Conservation (phyloP, 768 basidiomycete genomes). For the Podaxis sp. region DNA sequence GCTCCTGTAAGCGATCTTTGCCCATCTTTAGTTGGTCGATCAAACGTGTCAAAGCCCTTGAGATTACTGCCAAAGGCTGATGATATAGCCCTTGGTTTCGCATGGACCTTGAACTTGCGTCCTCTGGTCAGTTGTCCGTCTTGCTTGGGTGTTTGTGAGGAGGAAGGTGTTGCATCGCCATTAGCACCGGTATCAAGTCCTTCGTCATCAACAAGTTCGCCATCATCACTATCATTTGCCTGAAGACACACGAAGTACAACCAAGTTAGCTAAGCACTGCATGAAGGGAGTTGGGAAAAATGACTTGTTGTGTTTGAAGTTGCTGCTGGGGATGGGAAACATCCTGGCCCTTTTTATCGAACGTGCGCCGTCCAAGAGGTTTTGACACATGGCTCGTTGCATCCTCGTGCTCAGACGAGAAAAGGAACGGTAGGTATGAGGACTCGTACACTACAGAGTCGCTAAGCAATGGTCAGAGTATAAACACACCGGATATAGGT, state of each 20-base stretch:
- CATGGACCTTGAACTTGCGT: slow-evolving; percentile 24
- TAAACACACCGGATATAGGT: background rate
- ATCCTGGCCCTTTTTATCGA: slow-evolving; percentile 47
- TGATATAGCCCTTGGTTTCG: slow-evolving; percentile 29
- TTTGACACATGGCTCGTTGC: background rate
- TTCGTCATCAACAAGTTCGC: background rate
- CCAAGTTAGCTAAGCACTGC: background rate
- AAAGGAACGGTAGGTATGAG: slow-evolving; percentile 21
- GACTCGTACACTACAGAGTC: slow-evolving; percentile 16
- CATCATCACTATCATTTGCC: background rate
- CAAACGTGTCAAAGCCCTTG: slow-evolving; percentile 19
- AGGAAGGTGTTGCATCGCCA: background rate
- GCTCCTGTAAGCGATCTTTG: slow-evolving; percentile 21
- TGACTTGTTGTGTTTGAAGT: slow-evolving; percentile 18
- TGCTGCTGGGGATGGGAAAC: slow-evolving; percentile 16
- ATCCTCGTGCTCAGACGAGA: slow-evolving; percentile 13
- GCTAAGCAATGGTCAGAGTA: background rate
- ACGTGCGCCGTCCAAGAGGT: slow-evolving; percentile 47
- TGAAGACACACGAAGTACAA: background rate
- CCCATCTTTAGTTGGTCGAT: slow-evolving; percentile 9
- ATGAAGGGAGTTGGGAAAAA: background rate
- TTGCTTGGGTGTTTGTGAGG: background rate
- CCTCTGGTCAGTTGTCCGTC: slow-evolving; percentile 6
- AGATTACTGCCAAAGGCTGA: slow-evolving; percentile 23
- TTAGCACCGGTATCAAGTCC: background rate